phyloP scores from a whole-genome alignment of 768 basidiomycete genomes.

The Termitomyces sp. region DNA sequence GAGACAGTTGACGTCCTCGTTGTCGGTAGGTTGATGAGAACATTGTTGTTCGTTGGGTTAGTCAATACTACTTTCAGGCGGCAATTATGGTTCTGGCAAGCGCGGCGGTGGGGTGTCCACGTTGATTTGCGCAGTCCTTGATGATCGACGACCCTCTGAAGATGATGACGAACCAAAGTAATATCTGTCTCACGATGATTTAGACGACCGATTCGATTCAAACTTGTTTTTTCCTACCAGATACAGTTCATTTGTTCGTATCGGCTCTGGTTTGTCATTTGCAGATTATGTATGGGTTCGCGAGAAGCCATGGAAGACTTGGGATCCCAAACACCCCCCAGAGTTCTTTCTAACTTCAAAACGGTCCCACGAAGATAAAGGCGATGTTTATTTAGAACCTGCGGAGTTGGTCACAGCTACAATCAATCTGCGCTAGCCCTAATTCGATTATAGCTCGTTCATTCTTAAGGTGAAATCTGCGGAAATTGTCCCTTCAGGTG shows the following conservation, averaged over 20 bases:
- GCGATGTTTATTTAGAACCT: slow-evolving; percentile 88
- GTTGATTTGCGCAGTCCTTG: slow-evolving; percentile 83
- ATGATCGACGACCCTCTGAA: slow-evolving; percentile 52
- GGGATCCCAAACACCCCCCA: slow-evolving; percentile 71
- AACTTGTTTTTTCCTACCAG: slow-evolving; percentile 29
- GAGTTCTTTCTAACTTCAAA: slow-evolving; percentile 59
- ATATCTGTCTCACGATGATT: not conserved
- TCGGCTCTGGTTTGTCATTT: slow-evolving; percentile 85
- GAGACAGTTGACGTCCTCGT: slow-evolving; percentile 92
- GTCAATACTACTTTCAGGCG: slow-evolving; percentile 41
- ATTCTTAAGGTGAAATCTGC: slow-evolving; percentile 91
- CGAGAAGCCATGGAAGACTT: slow-evolving; percentile 75
- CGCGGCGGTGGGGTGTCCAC: slow-evolving; percentile 88
- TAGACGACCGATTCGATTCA: not conserved
- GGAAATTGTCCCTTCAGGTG: slow-evolving; percentile 77
- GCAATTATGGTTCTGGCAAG: slow-evolving; percentile 82
- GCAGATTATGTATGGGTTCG: slow-evolving; percentile 84
- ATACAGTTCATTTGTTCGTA: slow-evolving; percentile 82
- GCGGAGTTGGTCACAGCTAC: slow-evolving; percentile 54
- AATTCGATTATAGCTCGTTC: slow-evolving; percentile 62
- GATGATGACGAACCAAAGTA: slow-evolving; percentile 66
- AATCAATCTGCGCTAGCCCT: not conserved
- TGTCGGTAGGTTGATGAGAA: slow-evolving; percentile 49
- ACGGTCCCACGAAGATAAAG: slow-evolving; percentile 68
- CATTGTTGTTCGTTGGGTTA: not conserved